phyloP scores from a whole-genome alignment of 1,284 basidiomycete genomes.

The Trametes sp. region DNA sequence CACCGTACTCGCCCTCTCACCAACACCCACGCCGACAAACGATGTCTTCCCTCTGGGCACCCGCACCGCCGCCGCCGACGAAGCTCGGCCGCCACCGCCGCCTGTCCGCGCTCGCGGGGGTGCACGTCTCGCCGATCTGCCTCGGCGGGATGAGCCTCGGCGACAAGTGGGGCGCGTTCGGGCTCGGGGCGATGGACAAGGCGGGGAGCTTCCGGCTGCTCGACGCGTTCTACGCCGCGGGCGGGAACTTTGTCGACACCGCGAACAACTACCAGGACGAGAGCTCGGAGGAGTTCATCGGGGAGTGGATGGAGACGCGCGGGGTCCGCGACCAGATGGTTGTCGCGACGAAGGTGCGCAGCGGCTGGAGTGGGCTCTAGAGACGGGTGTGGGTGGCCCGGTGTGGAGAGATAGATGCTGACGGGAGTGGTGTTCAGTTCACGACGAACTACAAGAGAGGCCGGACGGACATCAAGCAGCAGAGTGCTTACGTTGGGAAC shows the following conservation, averaged over 20 bases:
- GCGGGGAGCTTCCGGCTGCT: constrained; percentile 51
- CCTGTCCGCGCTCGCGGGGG: constrained; percentile 44
- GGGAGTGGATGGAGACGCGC: constrained; percentile 62
- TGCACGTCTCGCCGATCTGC: constrained; percentile 55
- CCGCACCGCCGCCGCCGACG: constrained; percentile 1
- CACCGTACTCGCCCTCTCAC: too few relatives aligned
- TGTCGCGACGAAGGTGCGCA: constrained; percentile 59
- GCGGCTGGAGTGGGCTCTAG: too few relatives aligned
- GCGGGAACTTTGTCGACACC: constrained; percentile 66
- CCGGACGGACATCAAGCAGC: constrained; percentile 34
- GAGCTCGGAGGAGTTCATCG: constrained; percentile 59
- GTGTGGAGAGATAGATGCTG: background rate
- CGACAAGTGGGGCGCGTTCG: constrained; percentile 46
- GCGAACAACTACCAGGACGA: constrained; percentile 49
- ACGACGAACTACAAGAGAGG: constrained; percentile 34
- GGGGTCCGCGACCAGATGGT: constrained; percentile 62
- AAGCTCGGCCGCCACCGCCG: constrained; percentile 52
- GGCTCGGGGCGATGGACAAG: constrained; percentile 47
- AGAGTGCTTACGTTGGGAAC: constrained; percentile 49
- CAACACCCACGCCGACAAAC: too few relatives aligned
- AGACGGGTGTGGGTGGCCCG: constrained; percentile 26
- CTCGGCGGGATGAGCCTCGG: constrained; percentile 61
- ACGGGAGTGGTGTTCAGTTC: constrained; percentile 3
- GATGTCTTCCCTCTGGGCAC: background rate
- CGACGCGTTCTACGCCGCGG: constrained; percentile 36